A percentile compares a stretch with the other conserved stretches of the same genome.
phyloP scores from a whole-genome alignment of 2,329 filamentous ascomycete genomes.

The Leptographium radiaticola region DNA sequence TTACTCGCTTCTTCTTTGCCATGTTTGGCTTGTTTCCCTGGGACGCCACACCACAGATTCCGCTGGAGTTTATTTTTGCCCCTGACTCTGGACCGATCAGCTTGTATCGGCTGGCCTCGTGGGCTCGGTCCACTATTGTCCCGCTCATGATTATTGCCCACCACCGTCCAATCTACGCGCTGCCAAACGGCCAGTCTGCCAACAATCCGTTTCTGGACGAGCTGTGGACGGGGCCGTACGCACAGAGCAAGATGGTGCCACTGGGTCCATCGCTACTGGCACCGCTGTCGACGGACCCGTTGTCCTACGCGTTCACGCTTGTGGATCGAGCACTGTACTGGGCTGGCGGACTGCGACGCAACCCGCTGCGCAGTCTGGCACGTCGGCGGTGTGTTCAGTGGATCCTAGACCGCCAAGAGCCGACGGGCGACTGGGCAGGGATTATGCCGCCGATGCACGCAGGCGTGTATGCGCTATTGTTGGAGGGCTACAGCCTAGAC shows the following conservation, averaged over 20 bases:
- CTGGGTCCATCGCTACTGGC: background rate
- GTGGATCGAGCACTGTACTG: constrained; percentile 2
- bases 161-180: constrained; percentile 17
- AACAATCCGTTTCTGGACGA: constrained; percentile 19
- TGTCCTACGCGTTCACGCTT: background rate
- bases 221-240: constrained; percentile 15
- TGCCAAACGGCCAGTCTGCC: constrained; percentile 14
- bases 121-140: constrained; percentile 14
- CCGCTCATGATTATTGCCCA: constrained; percentile 16
- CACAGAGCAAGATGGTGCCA: constrained; percentile 1
- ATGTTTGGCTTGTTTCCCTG: constrained; percentile 21
- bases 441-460: constrained; percentile 16
- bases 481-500: constrained; percentile 2
- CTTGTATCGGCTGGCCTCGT: constrained; percentile 18
- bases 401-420: constrained; percentile 18
- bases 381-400: constrained; percentile 15
- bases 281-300: background rate
- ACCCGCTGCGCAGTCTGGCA: constrained; percentile 8
- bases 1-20: constrained; percentile 10
- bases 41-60: constrained; percentile 18
- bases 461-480: constrained; percentile 1
- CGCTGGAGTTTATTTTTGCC: constrained; percentile 20
- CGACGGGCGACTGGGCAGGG: constrained; percentile 16
- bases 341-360: constrained; percentile 10
- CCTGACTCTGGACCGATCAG: constrained; percentile 16